Percentiles rank a stretch among this genome's conserved stretches.
phyloP scores from a whole-genome alignment of 129 eudicot species.

The carrot (Daucus carota) region DNA sequence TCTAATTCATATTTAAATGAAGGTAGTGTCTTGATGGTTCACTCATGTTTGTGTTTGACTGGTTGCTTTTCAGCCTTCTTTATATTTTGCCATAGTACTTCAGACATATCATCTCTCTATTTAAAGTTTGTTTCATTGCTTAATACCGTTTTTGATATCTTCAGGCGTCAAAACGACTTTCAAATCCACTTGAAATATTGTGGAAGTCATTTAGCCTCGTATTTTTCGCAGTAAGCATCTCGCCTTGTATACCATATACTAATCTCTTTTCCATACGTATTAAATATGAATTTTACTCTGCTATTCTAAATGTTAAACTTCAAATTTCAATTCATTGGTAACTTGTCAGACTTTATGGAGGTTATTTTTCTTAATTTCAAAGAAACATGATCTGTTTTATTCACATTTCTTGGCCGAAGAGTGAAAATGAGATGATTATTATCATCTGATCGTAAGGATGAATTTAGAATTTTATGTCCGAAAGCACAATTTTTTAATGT shows the following conservation, averaged over 20 bases:
- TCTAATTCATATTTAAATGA: background rate
- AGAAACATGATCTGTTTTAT: background rate
- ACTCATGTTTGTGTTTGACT: background rate
- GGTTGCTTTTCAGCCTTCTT: background rate
- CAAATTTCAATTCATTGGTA: background rate
- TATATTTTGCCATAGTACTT: background rate
- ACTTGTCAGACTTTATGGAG: background rate
- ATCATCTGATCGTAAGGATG: background rate
- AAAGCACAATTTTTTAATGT: background rate
- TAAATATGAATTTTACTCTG: background rate
- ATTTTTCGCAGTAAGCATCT: slow-evolving; percentile 79
- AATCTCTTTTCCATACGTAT: background rate
- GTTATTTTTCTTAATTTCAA: background rate
- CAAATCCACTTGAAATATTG: slow-evolving; percentile 83
- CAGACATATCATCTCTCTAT: background rate
- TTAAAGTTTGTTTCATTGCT: background rate
- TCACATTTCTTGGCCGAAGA: background rate
- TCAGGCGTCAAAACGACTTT: slow-evolving; percentile 62
- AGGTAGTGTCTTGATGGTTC: background rate
- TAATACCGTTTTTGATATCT: slow-evolving; percentile 3
- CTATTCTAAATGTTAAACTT: background rate
- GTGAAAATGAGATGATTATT: background rate
- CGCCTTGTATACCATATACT: background rate
- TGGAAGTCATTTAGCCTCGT: slow-evolving; percentile 96
- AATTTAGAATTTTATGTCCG: background rate